A percentile compares a stretch with the other conserved stretches of the same genome.
These are phyloP conservation scores for Triticum aestivum DNA, from an alignment of 176 grass and related monocot genomes.

Conservation along the genomic window DNA sequence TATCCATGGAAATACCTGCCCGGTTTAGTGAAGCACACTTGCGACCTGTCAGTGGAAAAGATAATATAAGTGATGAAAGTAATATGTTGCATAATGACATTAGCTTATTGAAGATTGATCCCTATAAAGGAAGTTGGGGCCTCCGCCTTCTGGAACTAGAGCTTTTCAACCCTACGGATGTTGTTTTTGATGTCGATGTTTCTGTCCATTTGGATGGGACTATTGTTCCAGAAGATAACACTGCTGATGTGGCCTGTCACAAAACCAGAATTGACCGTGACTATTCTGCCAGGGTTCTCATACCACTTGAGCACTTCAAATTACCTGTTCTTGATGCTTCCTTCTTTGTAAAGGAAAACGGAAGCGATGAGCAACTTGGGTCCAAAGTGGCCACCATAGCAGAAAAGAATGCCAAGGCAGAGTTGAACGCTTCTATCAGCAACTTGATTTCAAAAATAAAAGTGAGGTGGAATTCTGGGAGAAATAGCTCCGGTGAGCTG, in stretches of 20 bases:
- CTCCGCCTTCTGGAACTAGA: constrained; percentile 94
- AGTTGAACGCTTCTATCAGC: constrained; percentile 83
- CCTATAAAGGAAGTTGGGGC: constrained; percentile 83
- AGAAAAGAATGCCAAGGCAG: constrained; percentile 91
- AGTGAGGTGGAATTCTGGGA: constrained; percentile 93
- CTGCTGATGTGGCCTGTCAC: constrained; percentile 46
- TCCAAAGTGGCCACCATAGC: constrained; percentile 44
- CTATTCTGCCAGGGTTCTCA: constrained; percentile 93
- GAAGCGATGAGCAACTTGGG: constrained; percentile 40
- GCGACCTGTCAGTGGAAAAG: constrained; percentile 31
- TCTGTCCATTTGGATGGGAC: constrained; percentile 64
- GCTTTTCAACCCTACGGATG: constrained; percentile 92
- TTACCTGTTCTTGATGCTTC: constrained; percentile 90
- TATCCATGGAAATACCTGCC: constrained; percentile 97
- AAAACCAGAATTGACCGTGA: constrained; percentile 96
- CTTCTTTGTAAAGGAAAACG: constrained; percentile 69
- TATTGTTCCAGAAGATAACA: constrained; percentile 26
- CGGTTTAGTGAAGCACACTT: constrained; percentile 51
- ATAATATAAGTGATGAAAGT: constrained; percentile 34
- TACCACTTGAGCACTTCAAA: constrained; percentile 96
- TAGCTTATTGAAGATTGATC: constrained; percentile 81
- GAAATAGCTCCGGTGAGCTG: constrained; percentile 94
- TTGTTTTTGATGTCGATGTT: constrained; percentile 93
- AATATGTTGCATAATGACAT: constrained; percentile 28
- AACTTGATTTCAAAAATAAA: constrained; percentile 98